phyloP scores from a whole-genome alignment of 2,329 filamentous ascomycete species.

The Fusarium domesticum region DNA sequence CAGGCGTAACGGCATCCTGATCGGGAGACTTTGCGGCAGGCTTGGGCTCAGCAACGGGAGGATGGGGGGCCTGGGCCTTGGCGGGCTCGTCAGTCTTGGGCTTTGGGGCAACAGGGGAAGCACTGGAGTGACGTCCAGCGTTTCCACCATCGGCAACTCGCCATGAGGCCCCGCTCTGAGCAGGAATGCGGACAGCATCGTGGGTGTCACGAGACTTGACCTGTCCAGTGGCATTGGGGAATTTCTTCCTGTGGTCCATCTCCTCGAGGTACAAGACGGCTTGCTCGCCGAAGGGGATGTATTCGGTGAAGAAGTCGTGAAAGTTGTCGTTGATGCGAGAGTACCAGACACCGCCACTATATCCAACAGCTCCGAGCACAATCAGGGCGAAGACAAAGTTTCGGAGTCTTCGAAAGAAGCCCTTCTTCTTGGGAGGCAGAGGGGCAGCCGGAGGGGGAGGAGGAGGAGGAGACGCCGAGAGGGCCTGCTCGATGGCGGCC shows the following conservation, averaged over 20 bases:
- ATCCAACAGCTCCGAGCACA: conserved; percentile 72
- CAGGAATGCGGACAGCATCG: conserved; percentile 75
- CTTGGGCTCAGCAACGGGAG: conserved; percentile 20
- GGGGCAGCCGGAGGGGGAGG: conserved; percentile 32
- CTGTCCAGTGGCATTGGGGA: conserved; percentile 52
- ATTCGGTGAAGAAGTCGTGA: conserved; percentile 99
- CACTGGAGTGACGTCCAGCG: conserved; percentile 59
- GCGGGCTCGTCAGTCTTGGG: conserved; percentile 28
- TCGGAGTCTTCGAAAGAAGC: conserved; percentile 68
- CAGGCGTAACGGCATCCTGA: conserved; percentile 32
- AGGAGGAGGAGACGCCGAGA: conserved; percentile 30
- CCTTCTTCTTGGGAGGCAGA: conserved; percentile 54
- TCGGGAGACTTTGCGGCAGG: conserved; percentile 32
- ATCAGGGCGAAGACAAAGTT: conserved; percentile 75
- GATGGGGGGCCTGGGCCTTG: conserved; percentile 35
- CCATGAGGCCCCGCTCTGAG: conserved; percentile 82
- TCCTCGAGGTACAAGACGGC: conserved; percentile 95
- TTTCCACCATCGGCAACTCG: conserved; percentile 64
- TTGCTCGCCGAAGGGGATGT: conserved; percentile 90
- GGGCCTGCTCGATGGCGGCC: conserved; percentile 41
- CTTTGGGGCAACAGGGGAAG: conserved; percentile 38
- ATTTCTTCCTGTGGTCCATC: conserved; percentile 84
- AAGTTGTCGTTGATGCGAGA: conserved; percentile 94
- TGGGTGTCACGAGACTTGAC: conserved; percentile 55
- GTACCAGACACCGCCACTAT: conserved; percentile 87